Evolutionary conservation across 2,329 filamentous ascomycete species (phyloP).

Genomic region (Sphaceloma murrayae): DNA sequence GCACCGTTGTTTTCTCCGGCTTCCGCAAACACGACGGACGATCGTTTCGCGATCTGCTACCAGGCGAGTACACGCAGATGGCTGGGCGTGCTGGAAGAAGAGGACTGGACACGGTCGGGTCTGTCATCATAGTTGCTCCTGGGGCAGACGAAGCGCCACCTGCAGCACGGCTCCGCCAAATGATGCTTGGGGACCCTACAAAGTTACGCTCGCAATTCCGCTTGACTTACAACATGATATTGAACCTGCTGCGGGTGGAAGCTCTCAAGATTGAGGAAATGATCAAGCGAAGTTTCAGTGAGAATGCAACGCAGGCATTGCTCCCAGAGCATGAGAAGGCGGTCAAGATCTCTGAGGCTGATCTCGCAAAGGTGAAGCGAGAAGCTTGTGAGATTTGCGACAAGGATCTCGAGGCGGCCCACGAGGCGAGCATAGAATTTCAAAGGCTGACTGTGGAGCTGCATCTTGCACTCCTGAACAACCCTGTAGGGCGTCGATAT

Average conservation of each 20-base stretch:
- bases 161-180: constrained; percentile 70
- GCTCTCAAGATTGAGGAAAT: constrained; percentile 98
- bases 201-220: constrained; percentile 94
- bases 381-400: constrained; percentile 78
- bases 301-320: constrained; percentile 90
- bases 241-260: constrained; percentile 89
- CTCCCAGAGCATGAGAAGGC: constrained; percentile 93
- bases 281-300: constrained; percentile 99
- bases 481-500: constrained; percentile 72
- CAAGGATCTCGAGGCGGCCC: constrained; percentile 66
- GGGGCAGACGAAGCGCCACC: constrained; percentile 82
- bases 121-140: constrained; percentile 79
- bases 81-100: constrained; percentile 86
- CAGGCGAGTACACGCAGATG: constrained; percentile 98
- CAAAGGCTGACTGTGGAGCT: constrained; percentile 71
- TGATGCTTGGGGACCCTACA: constrained; percentile 92
- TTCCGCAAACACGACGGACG: constrained; percentile 95
- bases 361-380: constrained; percentile 79
- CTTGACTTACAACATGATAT: constrained; percentile 98
- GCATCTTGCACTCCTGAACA: constrained; percentile 64
- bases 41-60: constrained; percentile 78
- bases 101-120: constrained; percentile 85
- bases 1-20: constrained; percentile 95
- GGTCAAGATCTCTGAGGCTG: constrained; percentile 83
- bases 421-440: constrained; percentile 71